Conservation (phyloP, 2,329 filamentous ascomycete genomes). For the Neonectria magnoliae region DNA sequence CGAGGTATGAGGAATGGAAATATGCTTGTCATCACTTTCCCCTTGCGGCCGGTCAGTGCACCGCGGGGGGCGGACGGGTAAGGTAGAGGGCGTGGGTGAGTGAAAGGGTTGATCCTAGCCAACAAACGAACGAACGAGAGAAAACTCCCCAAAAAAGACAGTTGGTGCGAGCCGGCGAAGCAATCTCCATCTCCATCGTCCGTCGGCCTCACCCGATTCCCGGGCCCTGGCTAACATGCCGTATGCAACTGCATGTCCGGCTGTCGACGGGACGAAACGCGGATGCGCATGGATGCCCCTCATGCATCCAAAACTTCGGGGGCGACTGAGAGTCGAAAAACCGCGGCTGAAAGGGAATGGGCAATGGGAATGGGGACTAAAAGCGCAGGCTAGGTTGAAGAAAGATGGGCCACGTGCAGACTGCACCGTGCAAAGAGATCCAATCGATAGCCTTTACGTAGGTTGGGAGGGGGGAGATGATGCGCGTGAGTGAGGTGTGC, state of each 20-base stretch:
- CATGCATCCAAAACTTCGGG: constrained; percentile 19
- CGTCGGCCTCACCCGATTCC: constrained; percentile 28
- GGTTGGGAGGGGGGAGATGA: constrained; percentile 2
- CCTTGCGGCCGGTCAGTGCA: constrained; percentile 7
- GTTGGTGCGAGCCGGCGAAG: neutral
- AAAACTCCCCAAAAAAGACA: neutral
- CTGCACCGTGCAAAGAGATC: constrained; percentile 30
- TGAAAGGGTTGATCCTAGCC: constrained; percentile 6
- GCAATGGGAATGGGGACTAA: constrained; percentile 10
- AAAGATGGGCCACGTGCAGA: constrained; percentile 20
- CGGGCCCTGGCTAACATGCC: constrained; percentile 15
- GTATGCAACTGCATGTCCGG: constrained; percentile 24
- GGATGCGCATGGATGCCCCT: constrained; percentile 1
- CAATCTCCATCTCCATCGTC: neutral
- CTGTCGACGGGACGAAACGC: constrained; percentile 14
- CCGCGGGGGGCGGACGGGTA: constrained; percentile 4
- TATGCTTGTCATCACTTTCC: constrained; percentile 20
- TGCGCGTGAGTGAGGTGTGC: constrained; percentile 20
- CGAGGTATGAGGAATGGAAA: constrained; percentile 25
- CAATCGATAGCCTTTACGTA: constrained; percentile 34
- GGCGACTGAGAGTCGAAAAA: neutral
- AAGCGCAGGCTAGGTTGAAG: neutral
- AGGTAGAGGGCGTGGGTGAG: neutral
- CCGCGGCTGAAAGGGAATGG: constrained; percentile 16
- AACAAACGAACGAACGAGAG: neutral